Percentiles rank a stretch among this genome's conserved stretches.
Evolutionary conservation across 2,329 filamentous ascomycete genomes (phyloP).

Genomic region (Phyllosticta citriasiana): DNA sequence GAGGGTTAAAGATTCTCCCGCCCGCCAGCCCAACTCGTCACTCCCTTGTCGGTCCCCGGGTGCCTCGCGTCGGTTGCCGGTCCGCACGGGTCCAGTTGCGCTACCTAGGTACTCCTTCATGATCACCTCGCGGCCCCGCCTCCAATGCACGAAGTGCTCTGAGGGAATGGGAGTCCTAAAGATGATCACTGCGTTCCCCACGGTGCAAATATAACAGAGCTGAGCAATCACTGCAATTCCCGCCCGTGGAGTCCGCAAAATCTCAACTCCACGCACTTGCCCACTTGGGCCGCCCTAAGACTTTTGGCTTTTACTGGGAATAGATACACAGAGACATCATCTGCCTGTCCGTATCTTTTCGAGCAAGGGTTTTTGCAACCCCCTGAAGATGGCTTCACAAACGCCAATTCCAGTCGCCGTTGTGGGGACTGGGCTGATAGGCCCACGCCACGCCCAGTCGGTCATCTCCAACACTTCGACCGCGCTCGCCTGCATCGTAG

Average conservation of each 20-base stretch:
- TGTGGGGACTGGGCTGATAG: conserved; percentile 41
- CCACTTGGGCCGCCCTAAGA: neutral
- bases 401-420: conserved; percentile 32
- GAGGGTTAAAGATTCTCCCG: neutral
- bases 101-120: neutral
- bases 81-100: neutral
- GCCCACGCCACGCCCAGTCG: conserved; percentile 40
- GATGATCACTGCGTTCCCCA: neutral
- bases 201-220: neutral
- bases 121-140: neutral
- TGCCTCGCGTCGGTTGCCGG: neutral
- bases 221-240: neutral
- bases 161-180: neutral
- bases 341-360: neutral
- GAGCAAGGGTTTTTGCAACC: neutral
- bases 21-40: neutral
- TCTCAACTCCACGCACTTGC: neutral
- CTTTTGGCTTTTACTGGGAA: neutral
- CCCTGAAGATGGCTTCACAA: conserved; percentile 7
- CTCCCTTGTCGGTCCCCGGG: neutral
- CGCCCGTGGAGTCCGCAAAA: neutral
- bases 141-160: neutral
- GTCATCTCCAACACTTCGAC: conserved; percentile 30
- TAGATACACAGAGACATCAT: neutral
- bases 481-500: conserved; percentile 36